Evolutionary conservation across 1,139 yeast species (phyloP).

Genomic region (Magnusiomyces sp.): DNA sequence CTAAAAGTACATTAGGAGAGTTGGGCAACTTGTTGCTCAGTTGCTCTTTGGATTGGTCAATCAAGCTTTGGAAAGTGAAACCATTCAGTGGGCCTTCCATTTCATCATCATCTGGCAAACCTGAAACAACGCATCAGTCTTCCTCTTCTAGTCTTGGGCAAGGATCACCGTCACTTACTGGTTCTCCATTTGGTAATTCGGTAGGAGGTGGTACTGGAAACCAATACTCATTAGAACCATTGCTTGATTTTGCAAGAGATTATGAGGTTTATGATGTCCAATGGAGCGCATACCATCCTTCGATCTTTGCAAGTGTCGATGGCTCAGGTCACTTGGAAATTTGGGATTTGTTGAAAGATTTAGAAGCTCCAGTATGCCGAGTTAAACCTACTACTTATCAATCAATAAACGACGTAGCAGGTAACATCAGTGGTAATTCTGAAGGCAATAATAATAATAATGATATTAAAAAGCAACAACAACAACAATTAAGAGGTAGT

Average conservation of each 20-base stretch:
- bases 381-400: constrained; percentile 18
- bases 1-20: constrained; percentile 23
- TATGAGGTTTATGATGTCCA: constrained; percentile 39
- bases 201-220: background rate
- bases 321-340: constrained; percentile 41
- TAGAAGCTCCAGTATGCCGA: constrained; percentile 36
- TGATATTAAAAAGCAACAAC: constrained; percentile 1
- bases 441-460: background rate
- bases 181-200: background rate
- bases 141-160: background rate
- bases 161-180: constrained; percentile 4
- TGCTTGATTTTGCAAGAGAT: constrained; percentile 24
- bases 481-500: background rate
- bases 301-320: constrained; percentile 45
- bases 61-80: constrained; percentile 32
- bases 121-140: background rate
- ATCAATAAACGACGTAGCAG: constrained; percentile 7
- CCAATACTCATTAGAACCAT: constrained; percentile 10
- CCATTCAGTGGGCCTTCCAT: constrained; percentile 16
- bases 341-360: constrained; percentile 43
- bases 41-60: constrained; percentile 37
- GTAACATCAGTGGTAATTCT: background rate
- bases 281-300: constrained; percentile 37
- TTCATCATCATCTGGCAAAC: background rate
- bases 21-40: constrained; percentile 31